phyloP scores from a whole-genome alignment of 768 basidiomycete species.

The Trametes cubensis region DNA sequence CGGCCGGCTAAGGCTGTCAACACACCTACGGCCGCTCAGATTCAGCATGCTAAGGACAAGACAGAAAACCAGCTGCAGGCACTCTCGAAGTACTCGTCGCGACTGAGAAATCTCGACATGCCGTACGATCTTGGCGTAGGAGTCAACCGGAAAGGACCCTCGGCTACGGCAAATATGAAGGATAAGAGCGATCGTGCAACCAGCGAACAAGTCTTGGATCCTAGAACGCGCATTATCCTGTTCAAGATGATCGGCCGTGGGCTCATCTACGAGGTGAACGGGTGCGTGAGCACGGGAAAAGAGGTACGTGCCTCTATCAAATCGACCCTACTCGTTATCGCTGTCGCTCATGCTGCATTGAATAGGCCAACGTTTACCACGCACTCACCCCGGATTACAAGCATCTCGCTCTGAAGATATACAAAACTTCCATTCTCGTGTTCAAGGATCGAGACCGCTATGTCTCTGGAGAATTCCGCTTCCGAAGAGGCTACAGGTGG shows the following conservation, averaged over 20 bases:
- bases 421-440: conserved; percentile 95
- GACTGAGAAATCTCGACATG: conserved; percentile 72
- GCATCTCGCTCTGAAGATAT: conserved; percentile 94
- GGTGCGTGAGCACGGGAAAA: conserved; percentile 97
- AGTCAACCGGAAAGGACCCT: conserved; percentile 91
- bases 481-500: conserved; percentile 79
- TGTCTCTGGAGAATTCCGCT: conserved; percentile 94
- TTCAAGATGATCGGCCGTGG: conserved; percentile 96
- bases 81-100: conserved; percentile 75
- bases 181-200: conserved; percentile 98
- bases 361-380: conserved; percentile 96
- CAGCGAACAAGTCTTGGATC: conserved; percentile 94
- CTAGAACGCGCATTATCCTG: conserved; percentile 89
- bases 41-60: conserved; percentile 50
- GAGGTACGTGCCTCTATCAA: conserved; percentile 57
- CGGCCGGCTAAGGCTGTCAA: conserved; percentile 36
- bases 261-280: conserved; percentile 87
- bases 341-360: neutral
- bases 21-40: conserved; percentile 26
- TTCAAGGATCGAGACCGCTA: conserved; percentile 99
- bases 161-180: conserved; percentile 84
- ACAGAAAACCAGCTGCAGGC: conserved; percentile 73
- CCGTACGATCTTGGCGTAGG: conserved; percentile 72
- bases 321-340: neutral
- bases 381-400: conserved; percentile 56